Evolutionary conservation across 495 filamentous ascomycete genomes (phyloP).

Genomic region (Penicillium silybi): DNA sequence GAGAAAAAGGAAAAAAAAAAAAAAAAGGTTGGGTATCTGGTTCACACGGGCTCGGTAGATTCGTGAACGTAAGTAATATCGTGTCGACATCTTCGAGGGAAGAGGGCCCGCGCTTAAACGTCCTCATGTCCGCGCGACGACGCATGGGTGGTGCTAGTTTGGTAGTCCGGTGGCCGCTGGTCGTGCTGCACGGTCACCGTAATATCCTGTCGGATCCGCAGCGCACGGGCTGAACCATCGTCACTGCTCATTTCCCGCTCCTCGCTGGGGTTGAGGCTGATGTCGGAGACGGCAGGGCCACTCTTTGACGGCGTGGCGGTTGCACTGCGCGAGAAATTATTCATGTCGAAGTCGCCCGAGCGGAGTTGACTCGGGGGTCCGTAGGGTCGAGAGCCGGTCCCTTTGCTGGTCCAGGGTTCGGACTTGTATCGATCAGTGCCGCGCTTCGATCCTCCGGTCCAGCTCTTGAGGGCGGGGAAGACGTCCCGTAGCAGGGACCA

Average conservation of each 20-base stretch:
- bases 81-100: neutral
- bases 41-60: slow-evolving; percentile 14
- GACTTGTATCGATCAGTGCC: slow-evolving; percentile 38
- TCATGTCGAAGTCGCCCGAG: slow-evolving; percentile 35
- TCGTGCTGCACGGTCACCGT: slow-evolving; percentile 43
- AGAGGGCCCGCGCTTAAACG: slow-evolving; percentile 6
- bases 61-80: slow-evolving; percentile 9
- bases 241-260: slow-evolving; percentile 34
- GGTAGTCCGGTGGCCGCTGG: slow-evolving; percentile 23
- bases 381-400: slow-evolving; percentile 34
- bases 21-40: slow-evolving; percentile 18
- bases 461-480: slow-evolving; percentile 51
- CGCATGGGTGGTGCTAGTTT: slow-evolving; percentile 9
- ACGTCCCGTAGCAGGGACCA: slow-evolving; percentile 60
- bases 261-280: slow-evolving; percentile 27
- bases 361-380: slow-evolving; percentile 30
- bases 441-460: slow-evolving; percentile 42
- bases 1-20: neutral
- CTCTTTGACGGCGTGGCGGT: slow-evolving; percentile 27
- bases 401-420: slow-evolving; percentile 35
- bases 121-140: slow-evolving; percentile 15
- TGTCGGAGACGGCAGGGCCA: slow-evolving; percentile 22
- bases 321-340: slow-evolving; percentile 28
- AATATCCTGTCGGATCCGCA: slow-evolving; percentile 45
- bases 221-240: slow-evolving; percentile 39